phyloP scores from a whole-genome alignment of 2,329 filamentous ascomycete genomes.

The Botryotinia narcissicola region DNA sequence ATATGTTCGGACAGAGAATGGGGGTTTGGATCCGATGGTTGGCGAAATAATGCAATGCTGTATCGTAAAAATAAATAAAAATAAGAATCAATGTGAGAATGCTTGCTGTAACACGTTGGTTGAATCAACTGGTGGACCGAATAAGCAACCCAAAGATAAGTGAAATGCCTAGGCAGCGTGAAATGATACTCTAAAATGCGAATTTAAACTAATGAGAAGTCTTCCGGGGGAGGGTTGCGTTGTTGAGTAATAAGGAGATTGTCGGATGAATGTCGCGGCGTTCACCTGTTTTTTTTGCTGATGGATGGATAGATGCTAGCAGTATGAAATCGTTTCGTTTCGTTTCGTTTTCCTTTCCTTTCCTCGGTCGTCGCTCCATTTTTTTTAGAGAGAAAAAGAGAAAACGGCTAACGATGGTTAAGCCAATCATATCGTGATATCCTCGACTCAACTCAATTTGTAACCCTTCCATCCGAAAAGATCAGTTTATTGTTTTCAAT shows the following conservation, averaged over 20 bases:
- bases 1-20: not conserved
- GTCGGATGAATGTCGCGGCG: constrained; percentile 8
- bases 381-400: not conserved
- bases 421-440: constrained; percentile 15
- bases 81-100: constrained; percentile 7
- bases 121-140: constrained; percentile 10
- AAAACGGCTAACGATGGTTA: constrained; percentile 10
- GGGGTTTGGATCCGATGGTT: not conserved
- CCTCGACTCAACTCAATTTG: not conserved
- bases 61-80: constrained; percentile 5
- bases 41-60: constrained; percentile 11
- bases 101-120: constrained; percentile 16
- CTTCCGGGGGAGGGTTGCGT: not conserved
- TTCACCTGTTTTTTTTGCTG: constrained; percentile 3
- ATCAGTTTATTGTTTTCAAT: not conserved
- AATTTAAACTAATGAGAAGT: constrained; percentile 4
- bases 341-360: not conserved
- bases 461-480: not conserved
- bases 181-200: not conserved
- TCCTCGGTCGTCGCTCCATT: constrained; percentile 9
- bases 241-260: constrained; percentile 2
- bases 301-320: not conserved
- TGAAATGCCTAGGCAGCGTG: not conserved
- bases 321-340: not conserved
- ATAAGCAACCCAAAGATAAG: not conserved